Base-by-base conservation (phyloP, 2,329 filamentous ascomycete genomes). In the Pseudocercospora cruenta region DNA sequence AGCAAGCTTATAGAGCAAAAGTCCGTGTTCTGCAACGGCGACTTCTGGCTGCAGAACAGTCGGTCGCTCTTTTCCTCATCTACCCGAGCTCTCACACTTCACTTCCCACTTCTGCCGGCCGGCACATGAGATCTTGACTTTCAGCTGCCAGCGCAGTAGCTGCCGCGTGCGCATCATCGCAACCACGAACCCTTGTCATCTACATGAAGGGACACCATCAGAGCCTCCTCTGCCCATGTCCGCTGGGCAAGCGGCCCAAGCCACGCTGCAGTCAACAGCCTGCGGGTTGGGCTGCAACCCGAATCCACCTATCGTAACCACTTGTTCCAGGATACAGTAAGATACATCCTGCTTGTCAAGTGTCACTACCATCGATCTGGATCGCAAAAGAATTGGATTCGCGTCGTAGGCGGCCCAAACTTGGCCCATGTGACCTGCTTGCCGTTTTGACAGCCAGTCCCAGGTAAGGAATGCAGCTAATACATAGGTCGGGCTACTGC, bases 291-390 rank as follows among this genome's bases (percentile, higher is more conserved):
- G 59, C 59, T 62, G 24, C 60, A 43, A 63, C n/a, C 45, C 26
- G 31, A 31, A 21, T 62, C 55, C 33, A 60, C 65, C 65, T 67
- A 67, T 67, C 36, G 54, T 43, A 45, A 45, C n/a, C 51, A 33
- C 7, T 31, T 19, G 16, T 39, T 33, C 60, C 59, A 62, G 65
- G 59, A 67, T 62, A 47, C 33, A 36, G 60, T 67, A 19, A 60
- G 58, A 58, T 60, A 58, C 65, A 60, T 57, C 54, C 60, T 54
- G 60, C 54, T 51, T 60, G 54, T 63, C 64, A 66, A 55, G 31
- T 47, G 47, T 63, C 65, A 19, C 21, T 60, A 60, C 58, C 58
- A 58, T 58, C 31, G 16, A 47, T 45, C 2, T 49, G 39, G 39
- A 19, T 60, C 43, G 45, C 21, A 28, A 21, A 21, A 33, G 39